A percentile compares a stretch with the other conserved stretches of the same genome.
phyloP scores from a whole-genome alignment of 2,329 filamentous ascomycete genomes.

The Lecanoromycetidae sp. region DNA sequence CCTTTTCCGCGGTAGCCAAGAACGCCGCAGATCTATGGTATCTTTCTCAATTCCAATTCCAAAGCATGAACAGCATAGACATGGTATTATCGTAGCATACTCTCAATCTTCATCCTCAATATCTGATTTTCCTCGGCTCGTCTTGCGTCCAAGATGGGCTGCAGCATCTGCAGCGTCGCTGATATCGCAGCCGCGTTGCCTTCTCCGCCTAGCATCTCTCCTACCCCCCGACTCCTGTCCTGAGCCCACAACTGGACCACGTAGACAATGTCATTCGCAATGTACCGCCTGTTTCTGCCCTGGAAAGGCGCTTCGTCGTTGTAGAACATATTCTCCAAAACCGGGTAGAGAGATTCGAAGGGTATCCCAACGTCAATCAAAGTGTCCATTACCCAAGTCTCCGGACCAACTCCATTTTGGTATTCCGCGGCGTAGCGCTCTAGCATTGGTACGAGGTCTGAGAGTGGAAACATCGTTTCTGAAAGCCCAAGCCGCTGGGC shows the following conservation, averaged over 20 bases:
- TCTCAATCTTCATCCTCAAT: slow-evolving; percentile 31
- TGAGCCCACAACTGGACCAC: slow-evolving; percentile 49
- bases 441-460: slow-evolving; percentile 42
- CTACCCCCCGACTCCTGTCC: slow-evolving; percentile 42
- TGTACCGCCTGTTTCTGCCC: slow-evolving; percentile 42
- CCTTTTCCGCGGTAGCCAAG: slow-evolving; percentile 22
- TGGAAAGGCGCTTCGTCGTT: slow-evolving; percentile 53
- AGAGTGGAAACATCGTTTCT: slow-evolving; percentile 45
- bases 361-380: slow-evolving; percentile 52
- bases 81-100: slow-evolving; percentile 27
- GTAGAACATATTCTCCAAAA: slow-evolving; percentile 56
- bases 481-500: slow-evolving; percentile 45
- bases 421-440: slow-evolving; percentile 41
- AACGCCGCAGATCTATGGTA: slow-evolving; percentile 13
- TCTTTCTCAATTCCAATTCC: neutral
- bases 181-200: slow-evolving; percentile 36
- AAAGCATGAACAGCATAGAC: neutral
- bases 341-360: slow-evolving; percentile 48
- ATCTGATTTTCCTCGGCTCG: slow-evolving; percentile 30
- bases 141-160: slow-evolving; percentile 30
- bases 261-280: slow-evolving; percentile 52
- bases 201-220: slow-evolving; percentile 47
- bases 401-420: slow-evolving; percentile 35
- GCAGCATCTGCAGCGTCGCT: slow-evolving; percentile 28
- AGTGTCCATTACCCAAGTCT: slow-evolving; percentile 52